Evolutionary conservation across 352 stramenopile genomes (phyloP), one percentile per base, ranked within the genome.

Genomic region (Globisporangium nunn): DNA sequence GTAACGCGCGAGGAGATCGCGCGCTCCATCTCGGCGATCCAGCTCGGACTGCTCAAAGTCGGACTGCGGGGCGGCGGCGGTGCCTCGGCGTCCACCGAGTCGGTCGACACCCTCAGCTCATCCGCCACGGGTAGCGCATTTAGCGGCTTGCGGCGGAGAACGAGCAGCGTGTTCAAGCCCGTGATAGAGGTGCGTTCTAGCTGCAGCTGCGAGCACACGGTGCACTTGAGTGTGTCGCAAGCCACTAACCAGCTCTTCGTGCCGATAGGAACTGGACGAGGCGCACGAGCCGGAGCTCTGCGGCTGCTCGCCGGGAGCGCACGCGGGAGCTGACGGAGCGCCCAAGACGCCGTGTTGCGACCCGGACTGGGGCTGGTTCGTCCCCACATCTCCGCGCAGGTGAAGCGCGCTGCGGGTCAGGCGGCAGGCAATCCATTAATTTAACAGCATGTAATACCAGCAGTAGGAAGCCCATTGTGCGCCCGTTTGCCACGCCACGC

Each of bases 351-450:
- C 62, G 18, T 87, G 75, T 58, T 78, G 70, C 30, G 73, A 85
- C 43, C 68, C 71, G 0, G 76, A 75, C 28, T 91, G 81, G 81
- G 81, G 81, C 7, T 88, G 77, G 76, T 91, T 87, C 54, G 75
- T 83, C 17, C 70, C 71, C 17, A 75, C 70, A 33, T 71, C 66
- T 2, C 61, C 68, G 54, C 58, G 57, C n/a, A 40, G 33, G 45
- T 55, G 50, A 54, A 37, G 43, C 18, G 43, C 28, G n/a, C 30
- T 33, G 23, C 23, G 23, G 23, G 23, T 23, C 23, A 23, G 23
- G 23, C 23, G 23, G 6, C 43, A n/a, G 31, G 8, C 8, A 6
- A n/a, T 23, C 43, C 43, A 29, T 47, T 23, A 23, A 47, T 47
- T 47, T 47, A 47, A 47, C 17, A 6, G 29, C 43, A 47, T 47